Base-by-base conservation (phyloP, 495 filamentous ascomycete genomes). In the Sphaerosporella brunnea region DNA sequence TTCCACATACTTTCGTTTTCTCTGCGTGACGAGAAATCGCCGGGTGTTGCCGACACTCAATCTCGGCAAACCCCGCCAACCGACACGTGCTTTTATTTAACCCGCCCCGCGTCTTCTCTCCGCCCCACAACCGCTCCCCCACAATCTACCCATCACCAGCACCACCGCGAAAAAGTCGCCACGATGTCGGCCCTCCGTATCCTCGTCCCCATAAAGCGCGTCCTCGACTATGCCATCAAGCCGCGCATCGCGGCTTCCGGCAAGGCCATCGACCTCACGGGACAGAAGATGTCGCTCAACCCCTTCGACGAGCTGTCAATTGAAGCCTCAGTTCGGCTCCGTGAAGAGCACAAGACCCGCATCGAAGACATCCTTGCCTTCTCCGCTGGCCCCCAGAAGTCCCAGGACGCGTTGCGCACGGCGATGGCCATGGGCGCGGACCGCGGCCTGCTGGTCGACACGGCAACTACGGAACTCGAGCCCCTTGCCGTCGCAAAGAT, bases 181-280 rank as follows among this genome's bases (percentile, higher is more conserved):
- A 68, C 30, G 53, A 93, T 93, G 86, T 79, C 84, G 51, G 73
- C 77, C 39, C 72, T 97, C 52, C 74, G 86, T 62, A 95, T 97
- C 63, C 70, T 97, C 51, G 90, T 97, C 16, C 90, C 90, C 67
- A 67, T 97, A 46, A 97, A 97, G 72, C 72, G 90, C 72, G 90
- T 97, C 45, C 93, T 97, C 66, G 90, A 97, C 76, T 97, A 95
- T 77, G 87, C 90, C 53, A 88, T 94, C 74, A 95, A 94, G 72
- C 90, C 90, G 47, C 83, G 90, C 54, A 84, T 96, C 72, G 95
- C 95, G 77, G 87, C 90, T 64, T 66, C 90, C 61, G 79, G 84
- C 64, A 96, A 90, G 34, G 92, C 77, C 62, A 78, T 97, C 66
- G 85, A 93, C 68, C 94, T 83, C 37, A 66, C 73, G 38, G 81